These are phyloP conservation scores for Thinopyrum elongatum DNA, from an alignment of 176 grass and related monocot species.

Conservation along the genomic window DNA sequence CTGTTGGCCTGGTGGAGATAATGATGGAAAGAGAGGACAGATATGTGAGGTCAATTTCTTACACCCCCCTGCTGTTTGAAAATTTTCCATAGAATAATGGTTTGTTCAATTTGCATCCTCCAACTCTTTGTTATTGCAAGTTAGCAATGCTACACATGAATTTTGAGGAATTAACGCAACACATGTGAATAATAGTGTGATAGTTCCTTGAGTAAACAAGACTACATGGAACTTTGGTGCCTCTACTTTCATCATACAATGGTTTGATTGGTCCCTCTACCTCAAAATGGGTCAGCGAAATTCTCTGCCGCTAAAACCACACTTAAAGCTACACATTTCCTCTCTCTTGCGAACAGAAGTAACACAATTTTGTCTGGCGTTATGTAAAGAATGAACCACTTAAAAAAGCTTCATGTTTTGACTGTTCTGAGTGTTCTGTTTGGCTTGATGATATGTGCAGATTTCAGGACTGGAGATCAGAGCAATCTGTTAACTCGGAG, in stretches of 20 bases:
- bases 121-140: not conserved
- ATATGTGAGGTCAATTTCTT: slow-evolving; percentile 49
- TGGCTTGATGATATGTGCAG: slow-evolving; percentile 43
- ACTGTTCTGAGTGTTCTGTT: slow-evolving; percentile 20
- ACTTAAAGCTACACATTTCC: not conserved
- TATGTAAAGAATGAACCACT: not conserved
- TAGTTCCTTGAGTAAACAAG: not conserved
- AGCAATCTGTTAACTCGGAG: slow-evolving; percentile 69
- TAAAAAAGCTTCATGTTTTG: not conserved
- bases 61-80: not conserved
- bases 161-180: not conserved
- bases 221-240: not conserved
- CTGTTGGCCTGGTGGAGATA: not conserved
- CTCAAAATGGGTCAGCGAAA: not conserved
- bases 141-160: not conserved
- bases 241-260: slow-evolving; percentile 6
- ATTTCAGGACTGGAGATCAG: slow-evolving; percentile 75
- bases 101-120: slow-evolving; percentile 11
- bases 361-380: not conserved
- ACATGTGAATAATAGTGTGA: not conserved
- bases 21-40: slow-evolving; percentile 36
- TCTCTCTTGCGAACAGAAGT: not conserved
- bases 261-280: not conserved
- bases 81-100: not conserved
- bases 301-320: not conserved